Base-by-base conservation (phyloP, 371 early-diverging fungal species). In the Furculomyces boomerangus region DNA sequence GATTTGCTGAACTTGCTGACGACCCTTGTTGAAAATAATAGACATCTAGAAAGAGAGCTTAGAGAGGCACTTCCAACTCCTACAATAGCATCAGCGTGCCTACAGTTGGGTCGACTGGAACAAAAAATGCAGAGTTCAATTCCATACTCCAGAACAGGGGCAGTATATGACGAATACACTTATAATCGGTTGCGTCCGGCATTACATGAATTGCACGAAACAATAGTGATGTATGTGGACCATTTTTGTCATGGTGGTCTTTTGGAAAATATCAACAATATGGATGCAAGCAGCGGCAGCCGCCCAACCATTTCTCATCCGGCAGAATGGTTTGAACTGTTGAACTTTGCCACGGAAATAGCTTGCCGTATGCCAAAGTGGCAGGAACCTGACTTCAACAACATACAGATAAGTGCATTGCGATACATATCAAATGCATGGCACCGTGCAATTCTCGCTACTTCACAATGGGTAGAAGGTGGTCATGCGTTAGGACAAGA, bases 41-140 rank as follows among this genome's bases (percentile, higher is more conserved):
- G 90, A 13, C 63, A 71, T 18, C 70, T 91, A 24, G 77, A 78
- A 47, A 63, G 74, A 22, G 77, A 83, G 43, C 77, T 91, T 37
- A 77, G 83, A 56, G 63, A 74, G 5, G 74, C 85, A 57, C 75
- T 93, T 37, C 93, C 93, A 30, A 77, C 82, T 46, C 96, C 96
- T 26, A 87, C 93, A 13, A 73, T 93, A 48, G 67, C 70, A 35
- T 79, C 86, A n/a, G 86, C 84, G 0, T 69, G 78, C 39, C 61
- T 68, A 37, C 77, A 80, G 20, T 71, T 95, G 37, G 60, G 63
- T 37, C 72, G 75, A 24, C 67, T 86, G 50, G 83, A 88, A 58
- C 80, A 80, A 59, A 73, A 74, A 39, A 66, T 93, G 45, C 68
- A 67, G 29, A 78, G 79, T 3, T 75, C 84, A 16, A 88, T 89